Base-by-base conservation (phyloP, 768 basidiomycete species). In the Tylopilus rubrobrunneus region DNA sequence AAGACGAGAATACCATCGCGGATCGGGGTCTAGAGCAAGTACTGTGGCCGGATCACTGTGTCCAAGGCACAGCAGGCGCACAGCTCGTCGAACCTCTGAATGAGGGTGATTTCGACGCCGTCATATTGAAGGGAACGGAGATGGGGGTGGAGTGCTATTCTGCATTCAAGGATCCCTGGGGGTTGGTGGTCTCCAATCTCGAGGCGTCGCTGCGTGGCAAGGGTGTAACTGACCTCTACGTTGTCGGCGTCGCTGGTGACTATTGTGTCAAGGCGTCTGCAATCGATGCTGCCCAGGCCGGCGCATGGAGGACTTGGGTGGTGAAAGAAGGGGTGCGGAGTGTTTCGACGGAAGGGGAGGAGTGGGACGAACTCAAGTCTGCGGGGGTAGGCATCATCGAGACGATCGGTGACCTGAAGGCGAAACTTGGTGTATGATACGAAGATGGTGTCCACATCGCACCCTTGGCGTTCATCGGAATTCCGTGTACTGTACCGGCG, bases 21-120 rank as follows among this genome's bases (percentile, higher is more conserved):
- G 48, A 58, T 9, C 56, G 55, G 70, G 71, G 34, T 59, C 70
- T 54, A 4, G 66, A 75, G 40, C 86, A 88, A 67, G 77, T 80
- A 27, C 70, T 92, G 31, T 93, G 91, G 91, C 90, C 91, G 0
- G 83, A 82, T 58, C 91, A 92, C 65, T 92, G 90, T 60, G 78
- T 91, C 23, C 79, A 78, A 49, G 74, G 74, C 43, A 78, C 78
- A 0, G 70, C 61, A 2, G 91, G 91, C 2, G 78, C 80, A 17
- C 79, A 82, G 59, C 76, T 92, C 41, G 82, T 87, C 28, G 63
- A 74, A 3, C 79, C 76, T 25, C 61, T 92, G n/a, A 61, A 74
- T 47, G 66, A 70, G 27, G 64, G 64, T 34, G 63, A 63, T 40
- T 68, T 78, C 42, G 76, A 79, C 36, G 68, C 73, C 10, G 68